Evolutionary conservation across 306 rosid genomes (phyloP), one percentile per base, ranked within the genome.

Genomic region (Sesbania bispinosa): DNA sequence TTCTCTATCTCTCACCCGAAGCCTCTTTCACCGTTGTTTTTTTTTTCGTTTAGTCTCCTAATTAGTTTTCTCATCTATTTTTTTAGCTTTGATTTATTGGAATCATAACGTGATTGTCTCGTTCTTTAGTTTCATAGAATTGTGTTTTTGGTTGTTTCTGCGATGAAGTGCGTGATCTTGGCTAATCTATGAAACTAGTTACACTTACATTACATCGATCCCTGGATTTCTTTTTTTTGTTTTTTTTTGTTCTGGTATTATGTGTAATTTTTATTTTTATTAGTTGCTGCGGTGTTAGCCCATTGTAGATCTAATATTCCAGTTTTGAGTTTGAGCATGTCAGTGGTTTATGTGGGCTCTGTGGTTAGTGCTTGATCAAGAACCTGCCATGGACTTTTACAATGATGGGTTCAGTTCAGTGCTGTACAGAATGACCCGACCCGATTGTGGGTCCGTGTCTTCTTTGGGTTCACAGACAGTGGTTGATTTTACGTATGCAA

Each of bases 371-470:
- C 41, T 58, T 71, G 78, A 35, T 76, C 1, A 50, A 36, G 58
- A 57, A 38, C 71, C 50, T 67, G 26, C 59, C 58, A 3, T 67
- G 47, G 55, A 33, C 1, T 0, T 46, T 69, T 48, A 7, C 35
- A 10, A 10, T 6, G n/a, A 45, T 30, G 77, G 46, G 6, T 55
- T 67, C 5, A 58, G 69, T 58, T 65, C 7, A 21, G n/a, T 50
- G 3, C 5, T 9, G 7, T 9, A 64, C 10, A 1, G 58, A 1
- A 18, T 32, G 47, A 51, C 48, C 39, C 63, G 53, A 66, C 67
- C 80, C 46, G 32, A 10, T 6, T 59, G 67, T 82, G 80, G 88
- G 83, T 75, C 87, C 76, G 62, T 46, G 47, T 50, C 2, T 21
- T 21, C 6, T 75, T 33, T 57, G 74, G n/a, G 51, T 69, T 62